Evolutionary conservation across 768 basidiomycete species (phyloP).

Genomic region (Rhizopogon rudus): DNA sequence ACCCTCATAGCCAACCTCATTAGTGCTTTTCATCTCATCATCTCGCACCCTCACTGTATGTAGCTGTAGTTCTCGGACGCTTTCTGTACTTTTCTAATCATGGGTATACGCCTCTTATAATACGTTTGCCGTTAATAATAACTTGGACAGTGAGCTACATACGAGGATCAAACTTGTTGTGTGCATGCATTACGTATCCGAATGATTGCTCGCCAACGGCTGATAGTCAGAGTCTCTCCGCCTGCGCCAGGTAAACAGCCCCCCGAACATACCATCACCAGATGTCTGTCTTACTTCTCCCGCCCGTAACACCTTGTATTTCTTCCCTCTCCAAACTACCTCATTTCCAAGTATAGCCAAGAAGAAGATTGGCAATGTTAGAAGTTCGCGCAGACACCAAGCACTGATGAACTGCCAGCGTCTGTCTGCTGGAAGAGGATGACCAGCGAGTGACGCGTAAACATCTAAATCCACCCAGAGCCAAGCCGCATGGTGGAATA

Average conservation of each 20-base stretch:
- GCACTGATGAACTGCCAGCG: slow-evolving; percentile 63
- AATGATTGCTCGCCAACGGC: slow-evolving; percentile 9
- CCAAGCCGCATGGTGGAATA: slow-evolving; percentile 65
- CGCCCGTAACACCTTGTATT: slow-evolving; percentile 68
- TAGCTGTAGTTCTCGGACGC: slow-evolving; percentile 10
- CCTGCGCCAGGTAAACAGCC: slow-evolving; percentile 23
- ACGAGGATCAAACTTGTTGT: neutral
- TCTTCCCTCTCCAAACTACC: slow-evolving; percentile 84
- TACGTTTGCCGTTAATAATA: slow-evolving; percentile 9
- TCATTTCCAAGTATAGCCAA: slow-evolving; percentile 77
- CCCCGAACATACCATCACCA: slow-evolving; percentile 10
- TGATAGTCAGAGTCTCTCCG: slow-evolving; percentile 5
- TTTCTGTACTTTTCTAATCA: slow-evolving; percentile 32
- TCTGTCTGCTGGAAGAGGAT: slow-evolving; percentile 45
- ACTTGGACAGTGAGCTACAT: too few relatives aligned
- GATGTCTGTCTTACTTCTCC: slow-evolving; percentile 54
- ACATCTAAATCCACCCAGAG: slow-evolving; percentile 79
- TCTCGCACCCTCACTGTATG: slow-evolving; percentile 1
- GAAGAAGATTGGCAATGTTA: slow-evolving; percentile 87
- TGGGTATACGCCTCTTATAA: slow-evolving; percentile 28
- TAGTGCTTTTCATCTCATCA: neutral
- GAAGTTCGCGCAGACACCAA: slow-evolving; percentile 74
- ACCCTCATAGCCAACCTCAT: neutral
- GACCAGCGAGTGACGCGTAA: slow-evolving; percentile 68
- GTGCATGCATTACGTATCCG: slow-evolving; percentile 11